Evolutionary conservation across 768 basidiomycete genomes (phyloP), one percentile per base, ranked within the genome.

Genomic region (Suillus tomentosus): DNA sequence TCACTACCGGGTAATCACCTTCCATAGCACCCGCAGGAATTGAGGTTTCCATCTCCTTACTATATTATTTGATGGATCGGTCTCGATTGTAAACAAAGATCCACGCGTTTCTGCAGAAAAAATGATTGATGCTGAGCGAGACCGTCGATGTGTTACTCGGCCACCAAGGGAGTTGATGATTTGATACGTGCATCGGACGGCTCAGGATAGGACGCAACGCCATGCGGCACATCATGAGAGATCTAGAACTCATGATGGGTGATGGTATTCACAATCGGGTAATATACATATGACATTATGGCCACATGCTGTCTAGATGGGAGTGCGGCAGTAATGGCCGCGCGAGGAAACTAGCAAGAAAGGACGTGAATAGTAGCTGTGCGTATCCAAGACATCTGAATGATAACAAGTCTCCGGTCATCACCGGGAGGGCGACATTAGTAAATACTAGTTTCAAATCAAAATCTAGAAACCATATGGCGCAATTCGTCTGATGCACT

Each of bases 401-500:
- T n/a, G n/a, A n/a, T n/a, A n/a, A n/a, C n/a, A n/a, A 6, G 10
- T 36, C 5, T 54, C 19, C 19, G 19, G 11, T n/a, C 34, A 34
- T 36, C 17, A 54, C 53, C 34, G 7, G 34, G n/a, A 54, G 31
- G 11, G 36, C 13, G 34, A 7, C 34, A n/a, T 54, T 36, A 7
- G 1, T 31, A 31, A 31, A 13, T 36, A 37, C 17, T 31, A 19
- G 51, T 37, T 17, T 15, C 2, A 37, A 4, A 56, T 17, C 8
- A 40, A 27, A 40, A 27, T 2, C 39, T 57, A 57, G 56, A 57
- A 57, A 40, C 56, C 17, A 27, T 57, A 57, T 40, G 56, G 56
- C 24, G 22, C 56, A 57, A 65, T 22, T 11, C 65, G 65, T 17
- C 63, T 65, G 17, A 66, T 48, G 37, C 65, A 66, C 22, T 39